These are phyloP conservation scores for Hypoxylon perforatum DNA, from an alignment of 495 filamentous ascomycete species.

Conservation along the genomic window DNA sequence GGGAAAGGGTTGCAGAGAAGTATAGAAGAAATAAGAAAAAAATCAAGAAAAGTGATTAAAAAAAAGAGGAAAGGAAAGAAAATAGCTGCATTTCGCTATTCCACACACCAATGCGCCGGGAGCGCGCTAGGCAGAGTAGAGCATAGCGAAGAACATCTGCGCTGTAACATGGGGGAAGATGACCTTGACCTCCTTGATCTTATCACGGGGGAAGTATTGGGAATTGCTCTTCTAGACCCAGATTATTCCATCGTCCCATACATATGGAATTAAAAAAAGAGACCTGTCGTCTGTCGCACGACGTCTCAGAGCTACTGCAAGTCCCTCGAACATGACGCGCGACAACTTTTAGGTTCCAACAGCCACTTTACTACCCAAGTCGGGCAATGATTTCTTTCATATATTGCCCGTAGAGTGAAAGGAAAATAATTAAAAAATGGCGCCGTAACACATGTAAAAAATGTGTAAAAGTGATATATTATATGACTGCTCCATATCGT, in stretches of 20 bases:
- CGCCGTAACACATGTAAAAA: no score
- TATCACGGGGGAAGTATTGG: neutral
- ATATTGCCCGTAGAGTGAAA: neutral
- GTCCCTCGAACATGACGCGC: neutral
- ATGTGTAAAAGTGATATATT: conserved; percentile 3
- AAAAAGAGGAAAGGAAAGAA: conserved; percentile 23
- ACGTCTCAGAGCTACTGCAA: conserved; percentile 23
- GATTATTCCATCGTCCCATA: neutral
- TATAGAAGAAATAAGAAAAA: conserved; percentile 2
- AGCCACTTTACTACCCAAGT: neutral
- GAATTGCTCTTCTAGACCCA: neutral
- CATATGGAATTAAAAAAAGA: neutral
- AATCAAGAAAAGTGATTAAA: conserved; percentile 18
- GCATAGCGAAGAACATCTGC: conserved; percentile 20
- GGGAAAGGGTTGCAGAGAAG: neutral
- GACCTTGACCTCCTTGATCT: neutral
- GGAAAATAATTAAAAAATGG: neutral
- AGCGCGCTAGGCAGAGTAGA: conserved; percentile 41
- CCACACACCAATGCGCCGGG: conserved; percentile 47
- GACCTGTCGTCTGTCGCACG: conserved; percentile 1
- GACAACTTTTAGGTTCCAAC: neutral
- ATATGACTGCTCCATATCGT: conserved; percentile 28
- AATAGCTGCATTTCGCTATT: conserved; percentile 13
- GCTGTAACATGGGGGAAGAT: conserved; percentile 22
- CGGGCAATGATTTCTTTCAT: neutral